Evolutionary conservation across 2,329 filamentous ascomycete genomes (phyloP).

Genomic region (Fusarium devonianum): DNA sequence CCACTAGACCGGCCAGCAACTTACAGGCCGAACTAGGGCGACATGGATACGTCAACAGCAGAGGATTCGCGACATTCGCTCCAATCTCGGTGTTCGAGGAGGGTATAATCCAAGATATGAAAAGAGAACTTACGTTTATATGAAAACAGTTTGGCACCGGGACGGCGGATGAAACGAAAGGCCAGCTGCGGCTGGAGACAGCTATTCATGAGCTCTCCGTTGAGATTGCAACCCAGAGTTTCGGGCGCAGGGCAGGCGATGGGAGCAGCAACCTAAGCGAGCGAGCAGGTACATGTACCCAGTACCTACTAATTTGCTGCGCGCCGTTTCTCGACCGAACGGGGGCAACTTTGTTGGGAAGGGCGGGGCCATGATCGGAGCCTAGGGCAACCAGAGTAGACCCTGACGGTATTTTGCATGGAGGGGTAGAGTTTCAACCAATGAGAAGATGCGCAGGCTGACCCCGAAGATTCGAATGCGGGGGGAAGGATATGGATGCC

Average conservation of each 20-base stretch:
- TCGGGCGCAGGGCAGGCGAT: neutral
- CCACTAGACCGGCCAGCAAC: conserved; percentile 15
- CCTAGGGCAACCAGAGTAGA: conserved; percentile 11
- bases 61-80: conserved; percentile 12
- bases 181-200: neutral
- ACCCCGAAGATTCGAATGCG: conserved; percentile 39
- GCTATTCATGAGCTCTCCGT: too few relatives aligned
- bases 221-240: conserved; percentile 11
- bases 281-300: neutral
- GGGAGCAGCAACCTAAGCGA: conserved; percentile 1
- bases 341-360: conserved; percentile 31
- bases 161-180: neutral
- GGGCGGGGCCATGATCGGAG: neutral
- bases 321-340: neutral
- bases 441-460: conserved; percentile 13
- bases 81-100: conserved; percentile 27
- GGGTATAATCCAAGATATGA: neutral
- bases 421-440: conserved; percentile 22
- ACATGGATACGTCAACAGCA: conserved; percentile 17
- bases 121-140: conserved; percentile 2
- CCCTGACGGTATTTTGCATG: conserved; percentile 23
- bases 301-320: neutral
- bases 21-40: conserved; percentile 29
- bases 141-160: conserved; percentile 3
- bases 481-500: conserved; percentile 22